A percentile compares a stretch with the other conserved stretches of the same genome.
Evolutionary conservation across 108 stramenopile species (phyloP).

Genomic region (Cyclotella sp.): DNA sequence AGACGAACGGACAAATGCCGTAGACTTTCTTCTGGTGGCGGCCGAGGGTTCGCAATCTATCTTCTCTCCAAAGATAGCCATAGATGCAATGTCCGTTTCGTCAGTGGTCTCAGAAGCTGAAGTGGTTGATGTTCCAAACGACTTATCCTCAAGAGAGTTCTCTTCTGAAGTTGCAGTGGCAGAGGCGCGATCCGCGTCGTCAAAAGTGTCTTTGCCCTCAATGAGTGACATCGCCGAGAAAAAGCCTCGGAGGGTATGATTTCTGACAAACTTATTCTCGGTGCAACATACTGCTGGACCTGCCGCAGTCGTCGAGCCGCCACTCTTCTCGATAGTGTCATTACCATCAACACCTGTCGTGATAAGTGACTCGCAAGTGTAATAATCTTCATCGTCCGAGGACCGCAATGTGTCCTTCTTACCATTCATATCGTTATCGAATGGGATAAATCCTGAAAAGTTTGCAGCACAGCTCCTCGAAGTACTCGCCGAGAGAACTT

Average conservation of each 20-base stretch:
- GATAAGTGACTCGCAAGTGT: neutral
- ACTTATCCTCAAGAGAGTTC: neutral
- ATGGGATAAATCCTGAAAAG: neutral
- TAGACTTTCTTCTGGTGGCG: neutral
- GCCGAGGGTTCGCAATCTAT: neutral
- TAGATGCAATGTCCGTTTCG: neutral
- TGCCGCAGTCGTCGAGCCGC: neutral
- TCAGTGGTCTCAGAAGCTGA: neutral
- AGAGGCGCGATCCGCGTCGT: neutral
- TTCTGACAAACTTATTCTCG: neutral
- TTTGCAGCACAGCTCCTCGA: neutral
- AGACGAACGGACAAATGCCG: neutral
- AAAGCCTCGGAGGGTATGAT: neutral
- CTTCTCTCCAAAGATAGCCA: neutral
- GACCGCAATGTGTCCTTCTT: neutral
- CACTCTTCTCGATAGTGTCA: neutral
- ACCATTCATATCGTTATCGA: neutral
- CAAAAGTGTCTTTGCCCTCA: neutral
- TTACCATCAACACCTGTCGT: neutral
- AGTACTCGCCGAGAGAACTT: neutral
- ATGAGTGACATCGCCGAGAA: neutral
- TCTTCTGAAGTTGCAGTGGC: neutral
- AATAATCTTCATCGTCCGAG: neutral
- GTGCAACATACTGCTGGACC: neutral
- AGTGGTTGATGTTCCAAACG: neutral